These are phyloP conservation scores for Allium cepa DNA, from an alignment of 106 monocot genomes.

Conservation along the genomic window DNA sequence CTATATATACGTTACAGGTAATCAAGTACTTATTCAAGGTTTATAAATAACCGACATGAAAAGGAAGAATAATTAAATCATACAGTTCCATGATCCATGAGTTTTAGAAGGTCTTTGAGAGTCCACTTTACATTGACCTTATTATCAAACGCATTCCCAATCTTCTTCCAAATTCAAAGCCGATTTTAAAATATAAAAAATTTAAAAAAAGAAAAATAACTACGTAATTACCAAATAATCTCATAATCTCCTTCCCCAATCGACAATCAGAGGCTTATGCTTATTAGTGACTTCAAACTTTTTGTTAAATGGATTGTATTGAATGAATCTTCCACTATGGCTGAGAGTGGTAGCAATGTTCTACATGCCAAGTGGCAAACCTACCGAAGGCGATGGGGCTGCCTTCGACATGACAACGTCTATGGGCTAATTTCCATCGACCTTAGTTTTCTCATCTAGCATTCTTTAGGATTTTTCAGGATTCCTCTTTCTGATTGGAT, in stretches of 20 bases:
- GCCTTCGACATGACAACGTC: conserved; percentile 12
- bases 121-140: conserved; percentile 96
- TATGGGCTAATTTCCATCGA: conserved; percentile 2
- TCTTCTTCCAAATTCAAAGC: conserved; percentile 93
- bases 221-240: conserved; percentile 61
- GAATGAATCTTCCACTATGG: conserved; percentile 85
- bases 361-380: conserved; percentile 7
- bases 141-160: conserved; percentile 93
- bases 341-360: conserved; percentile 35
- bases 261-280: conserved; percentile 63
- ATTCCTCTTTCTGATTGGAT: no score
- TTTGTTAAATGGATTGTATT: conserved; percentile 96
- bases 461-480: no score
- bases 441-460: neutral
- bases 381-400: conserved; percentile 3
- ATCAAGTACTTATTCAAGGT: no score
- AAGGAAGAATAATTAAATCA: conserved; percentile 5
- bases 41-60: no score
- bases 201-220: neutral
- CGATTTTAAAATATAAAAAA: conserved; percentile 28
- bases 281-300: conserved; percentile 61
- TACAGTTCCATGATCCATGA: conserved; percentile 98
- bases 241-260: conserved; percentile 97
- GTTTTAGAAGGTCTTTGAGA: conserved; percentile 80
- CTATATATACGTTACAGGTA: no score